phyloP scores from a whole-genome alignment of 805 yeast genomes.

The Ogataea nonfermentans region DNA sequence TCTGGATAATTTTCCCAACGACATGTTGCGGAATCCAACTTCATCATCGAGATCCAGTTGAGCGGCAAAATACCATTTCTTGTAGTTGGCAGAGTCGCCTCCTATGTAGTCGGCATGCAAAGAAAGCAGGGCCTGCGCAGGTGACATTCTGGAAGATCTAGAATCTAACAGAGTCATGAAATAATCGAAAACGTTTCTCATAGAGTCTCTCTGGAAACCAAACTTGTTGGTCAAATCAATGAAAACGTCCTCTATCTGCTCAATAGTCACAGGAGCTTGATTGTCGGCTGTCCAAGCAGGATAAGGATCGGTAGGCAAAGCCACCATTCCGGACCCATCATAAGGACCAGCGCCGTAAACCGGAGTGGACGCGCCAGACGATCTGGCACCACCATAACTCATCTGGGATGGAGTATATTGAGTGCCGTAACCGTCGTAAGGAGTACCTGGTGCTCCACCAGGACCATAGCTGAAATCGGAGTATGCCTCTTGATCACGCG shows the following conservation, averaged over 20 bases:
- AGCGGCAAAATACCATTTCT: conserved; percentile 87
- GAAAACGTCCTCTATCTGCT: conserved; percentile 83
- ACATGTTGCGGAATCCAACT: conserved; percentile 80
- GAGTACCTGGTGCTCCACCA: conserved; percentile 62
- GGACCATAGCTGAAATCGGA: conserved; percentile 60
- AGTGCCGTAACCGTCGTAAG: conserved; percentile 60
- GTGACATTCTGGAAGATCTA: conserved; percentile 84
- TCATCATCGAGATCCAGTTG: conserved; percentile 84
- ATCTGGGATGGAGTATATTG: conserved; percentile 74
- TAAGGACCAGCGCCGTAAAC: conserved; percentile 45
- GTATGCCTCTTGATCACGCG: conserved; percentile 54
- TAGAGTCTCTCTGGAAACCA: conserved; percentile 89
- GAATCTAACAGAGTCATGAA: conserved; percentile 83
- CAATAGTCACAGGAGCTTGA: conserved; percentile 80
- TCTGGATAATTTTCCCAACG: conserved; percentile 68
- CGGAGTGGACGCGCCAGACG: conserved; percentile 94
- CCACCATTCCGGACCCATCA: conserved; percentile 49
- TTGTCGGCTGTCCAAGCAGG: conserved; percentile 99
- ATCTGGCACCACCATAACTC: conserved; percentile 82
- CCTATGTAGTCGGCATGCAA: conserved; percentile 87
- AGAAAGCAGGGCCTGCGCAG: conserved; percentile 79
- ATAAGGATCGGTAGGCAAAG: conserved; percentile 86
- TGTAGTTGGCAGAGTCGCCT: conserved; percentile 81
- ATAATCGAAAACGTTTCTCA: conserved; percentile 89
- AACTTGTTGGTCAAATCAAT: conserved; percentile 79